A percentile compares a stretch with the other conserved stretches of the same genome.
Conservation (phyloP, 106 monocot species). For the Allium sativum region DNA sequence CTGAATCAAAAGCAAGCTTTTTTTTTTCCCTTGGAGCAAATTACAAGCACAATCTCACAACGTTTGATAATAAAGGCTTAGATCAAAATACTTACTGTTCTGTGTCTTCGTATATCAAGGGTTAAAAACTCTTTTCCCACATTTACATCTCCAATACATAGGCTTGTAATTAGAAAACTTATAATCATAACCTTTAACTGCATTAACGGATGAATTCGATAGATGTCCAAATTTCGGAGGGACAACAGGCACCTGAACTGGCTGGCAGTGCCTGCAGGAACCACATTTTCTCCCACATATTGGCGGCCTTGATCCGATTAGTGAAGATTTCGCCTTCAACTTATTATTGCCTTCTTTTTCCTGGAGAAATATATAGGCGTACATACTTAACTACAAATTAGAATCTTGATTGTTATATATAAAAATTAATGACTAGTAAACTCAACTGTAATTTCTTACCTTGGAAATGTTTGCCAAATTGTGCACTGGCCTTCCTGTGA, state of each 20-base stretch:
- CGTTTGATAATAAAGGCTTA: too few relatives aligned
- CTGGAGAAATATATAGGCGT: too few relatives aligned
- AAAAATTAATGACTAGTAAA: too few relatives aligned
- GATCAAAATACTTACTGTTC: too few relatives aligned
- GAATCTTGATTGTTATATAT: too few relatives aligned
- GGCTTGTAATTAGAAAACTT: slow-evolving; percentile 16
- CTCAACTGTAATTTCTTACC: too few relatives aligned
- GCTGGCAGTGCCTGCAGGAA: slow-evolving; percentile 50
- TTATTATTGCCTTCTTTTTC: too few relatives aligned
- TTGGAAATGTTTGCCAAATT: too few relatives aligned
- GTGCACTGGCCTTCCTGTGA: too few relatives aligned
- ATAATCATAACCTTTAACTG: slow-evolving; percentile 5
- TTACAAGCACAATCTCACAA: not conserved
- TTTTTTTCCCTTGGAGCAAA: not conserved
- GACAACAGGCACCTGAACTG: slow-evolving; percentile 51
- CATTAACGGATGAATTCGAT: not conserved
- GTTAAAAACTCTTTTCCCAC: slow-evolving; percentile 12
- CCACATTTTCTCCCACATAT: slow-evolving; percentile 48
- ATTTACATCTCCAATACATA: slow-evolving; percentile 18
- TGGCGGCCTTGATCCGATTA: slow-evolving; percentile 68
- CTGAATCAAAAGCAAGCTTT: too few relatives aligned
- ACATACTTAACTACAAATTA: too few relatives aligned
- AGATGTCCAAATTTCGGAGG: slow-evolving; percentile 7
- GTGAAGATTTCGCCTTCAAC: too few relatives aligned
- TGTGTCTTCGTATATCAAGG: not conserved